Base-by-base conservation (phyloP, 2,329 filamentous ascomycete genomes). In the Monosporascus sp. region DNA sequence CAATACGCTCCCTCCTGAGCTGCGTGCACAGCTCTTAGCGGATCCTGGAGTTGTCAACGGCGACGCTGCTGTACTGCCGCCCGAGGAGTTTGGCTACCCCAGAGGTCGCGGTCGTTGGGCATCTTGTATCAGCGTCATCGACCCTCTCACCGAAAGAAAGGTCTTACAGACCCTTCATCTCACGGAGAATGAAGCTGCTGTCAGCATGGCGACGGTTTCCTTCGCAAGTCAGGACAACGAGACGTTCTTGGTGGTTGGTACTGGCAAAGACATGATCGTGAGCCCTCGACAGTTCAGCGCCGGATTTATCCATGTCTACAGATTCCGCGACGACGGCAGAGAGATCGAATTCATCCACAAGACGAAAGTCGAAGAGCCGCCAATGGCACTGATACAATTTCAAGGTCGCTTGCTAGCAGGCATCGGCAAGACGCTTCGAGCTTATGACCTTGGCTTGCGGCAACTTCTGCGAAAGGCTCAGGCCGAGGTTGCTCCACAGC, bases 271-370 rank as follows among this genome's bases (percentile, higher is more conserved):
- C 68, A 85, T 97, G 77, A 78, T 87, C 17, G 80, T 92, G 53
- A 89, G 81, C 58, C 91, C 92, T 9, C 82, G 87, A 49, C 86
- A 86, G 50, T 92, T 83, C 60, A 84, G 81, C 1, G 85, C 85
- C 56, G 94, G 93, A 1, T 96, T 87, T 61, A 89, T 99, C 37
- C 90, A 97, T 64, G 88, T 97, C 26, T 99, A 97, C 71, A 85
- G 91, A 43, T 90, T 99, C 69, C 82, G 88, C 50, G 88, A 95
- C 48, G 85, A 91, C 57, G 95, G 95, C n/a, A 85, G 85, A 52
- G 85, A 91, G 63, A 80, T 99, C 17, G 89, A 97, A 65, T 94
- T 97, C 54, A 92, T 97, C 58, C 94, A 99, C 74, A 97, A 97
- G 71, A 99, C 95, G 1, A 91, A 91, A 64, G 82, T 97, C 7